A percentile compares a stretch with the other conserved stretches of the same genome.
phyloP scores from a whole-genome alignment of 306 rosid genomes.

The Amphicarpaea edgeworthii region DNA sequence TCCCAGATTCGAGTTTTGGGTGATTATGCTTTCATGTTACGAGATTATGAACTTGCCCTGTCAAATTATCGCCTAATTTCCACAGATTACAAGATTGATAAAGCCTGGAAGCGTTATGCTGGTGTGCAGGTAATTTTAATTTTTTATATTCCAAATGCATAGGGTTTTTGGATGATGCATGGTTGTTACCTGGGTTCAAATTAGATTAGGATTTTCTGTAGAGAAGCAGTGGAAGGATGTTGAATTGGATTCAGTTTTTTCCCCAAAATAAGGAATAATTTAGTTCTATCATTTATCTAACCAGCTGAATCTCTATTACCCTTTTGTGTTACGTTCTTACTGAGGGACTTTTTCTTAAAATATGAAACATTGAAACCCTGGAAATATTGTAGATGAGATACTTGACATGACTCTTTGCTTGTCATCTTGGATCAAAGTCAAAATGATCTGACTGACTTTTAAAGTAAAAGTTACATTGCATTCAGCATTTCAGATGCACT shows the following conservation, averaged over 20 bases:
- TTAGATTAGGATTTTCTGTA: slow-evolving; percentile 36
- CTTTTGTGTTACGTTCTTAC: slow-evolving; percentile 1
- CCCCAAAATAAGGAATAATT: slow-evolving; percentile 29
- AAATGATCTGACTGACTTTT: slow-evolving; percentile 5
- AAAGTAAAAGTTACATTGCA: slow-evolving; percentile 5
- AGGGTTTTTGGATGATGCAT: slow-evolving; percentile 35
- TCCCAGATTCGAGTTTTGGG: slow-evolving; percentile 98
- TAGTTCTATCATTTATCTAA: slow-evolving; percentile 15
- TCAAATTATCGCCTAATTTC: slow-evolving; percentile 96
- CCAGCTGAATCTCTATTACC: slow-evolving; percentile 2
- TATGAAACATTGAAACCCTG: slow-evolving; percentile 12
- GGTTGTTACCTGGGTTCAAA: slow-evolving; percentile 11
- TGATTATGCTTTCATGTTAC: slow-evolving; percentile 97
- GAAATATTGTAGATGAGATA: slow-evolving; percentile 24
- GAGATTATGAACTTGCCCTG: slow-evolving; percentile 96
- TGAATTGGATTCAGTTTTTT: background rate
- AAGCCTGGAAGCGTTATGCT: slow-evolving; percentile 99
- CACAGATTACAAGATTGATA: slow-evolving; percentile 98
- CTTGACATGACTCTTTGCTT: slow-evolving; percentile 14
- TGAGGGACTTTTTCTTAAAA: slow-evolving; percentile 28
- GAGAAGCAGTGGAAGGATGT: slow-evolving; percentile 38
- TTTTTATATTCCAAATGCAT: slow-evolving; percentile 18
- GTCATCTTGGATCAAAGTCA: slow-evolving; percentile 6
- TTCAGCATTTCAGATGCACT: slow-evolving; percentile 17
- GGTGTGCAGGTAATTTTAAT: slow-evolving; percentile 84